Evolutionary conservation across 495 filamentous ascomycete species (phyloP), one percentile per base, ranked within the genome.

Genomic region (Glonium stellatum): DNA sequence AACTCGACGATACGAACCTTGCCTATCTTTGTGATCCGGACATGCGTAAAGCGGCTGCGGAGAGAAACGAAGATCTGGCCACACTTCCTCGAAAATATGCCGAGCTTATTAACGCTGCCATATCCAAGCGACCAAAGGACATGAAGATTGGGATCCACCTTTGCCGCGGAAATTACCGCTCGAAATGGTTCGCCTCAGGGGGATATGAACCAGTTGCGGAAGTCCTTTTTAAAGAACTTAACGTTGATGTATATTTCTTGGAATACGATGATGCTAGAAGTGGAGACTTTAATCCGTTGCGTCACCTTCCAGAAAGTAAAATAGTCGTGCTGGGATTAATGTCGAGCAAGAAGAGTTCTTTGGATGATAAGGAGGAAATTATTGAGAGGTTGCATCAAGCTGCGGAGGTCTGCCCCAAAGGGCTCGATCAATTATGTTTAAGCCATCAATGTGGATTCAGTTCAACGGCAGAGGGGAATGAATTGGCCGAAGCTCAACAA

Each of bases 361-460:
- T 75, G n/a, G 72, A 75, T 54, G 70, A 72, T 54, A 66, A 63
- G 39, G 52, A 58, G 39, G 37, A 71, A 41, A 72, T 75, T 52
- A 65, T 69, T 47, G 66, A 54, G 42, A 54, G 69, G 21, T 60
- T 75, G 51, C 44, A 61, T 36, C 67, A 72, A 60, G 72, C 72
- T 5, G 72, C 71, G 19, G 64, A 69, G 61, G 58, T 68, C 27
- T 67, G 67, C 51, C 67, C 71, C 1, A 69, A 70, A 61, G 72
- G 72, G 1, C 66, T 75, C 59, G 66, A 71, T 25, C 69, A 71
- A 51, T 58, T 75, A 22, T 71, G 71, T 36, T 60, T 75, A 44
- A 70, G 67, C 23, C 72, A 72, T 56, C 72, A 75, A 55, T 75
- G 72, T 53, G 72, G 72, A 15, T 75, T 75, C 51, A 70, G 68